Evolutionary conservation across 2,329 filamentous ascomycete genomes (phyloP), one percentile per base, ranked within the genome.

Genomic region (Aaosphaeria arxii): DNA sequence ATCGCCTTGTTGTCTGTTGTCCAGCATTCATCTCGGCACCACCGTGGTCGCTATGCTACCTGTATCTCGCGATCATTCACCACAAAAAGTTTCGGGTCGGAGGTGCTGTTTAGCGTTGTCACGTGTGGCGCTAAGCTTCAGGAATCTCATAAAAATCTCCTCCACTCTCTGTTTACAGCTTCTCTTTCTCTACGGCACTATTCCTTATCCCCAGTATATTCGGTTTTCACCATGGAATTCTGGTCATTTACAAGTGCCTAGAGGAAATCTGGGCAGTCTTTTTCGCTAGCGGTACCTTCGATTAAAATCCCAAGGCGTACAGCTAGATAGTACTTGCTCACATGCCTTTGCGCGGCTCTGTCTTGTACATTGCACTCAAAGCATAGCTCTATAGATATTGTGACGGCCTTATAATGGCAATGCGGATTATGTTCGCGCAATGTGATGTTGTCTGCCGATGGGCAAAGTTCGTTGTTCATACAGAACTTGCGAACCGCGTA

Each of bases 251-350:
- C 74, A 74, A 77, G 84, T 94, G 91, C 89, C 89, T 71, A 96
- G 88, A 96, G 70, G 71, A 77, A 48, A 88, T 66, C 61, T 67
- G 70, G 75, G 85, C 87, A 89, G 87, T 87, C 87, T 88, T 89
- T 91, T 91, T 95, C 91, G 91, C 91, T 96, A 96, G 88, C 91
- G 84, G 88, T 86, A 86, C 88, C 89, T 91, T 88, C 82, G 69
- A 71, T 71, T 53, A 24, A 51, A 24, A 24, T 67, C 74, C 71
- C 83, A 89, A 88, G 86, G 88, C 80, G 83, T 86, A 85, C 87
- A 81, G 90, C 92, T 96, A 95, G 91, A 96, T 96, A 95, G 91
- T 83, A 83, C 84, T 85, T 90, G 89, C 87, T 80, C 72, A 95
- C 89, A 96, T 80, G 39, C 47, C 46, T 44, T 24, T 24, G 17